phyloP scores from a whole-genome alignment of 768 basidiomycete genomes.

The Boletus insuetus region DNA sequence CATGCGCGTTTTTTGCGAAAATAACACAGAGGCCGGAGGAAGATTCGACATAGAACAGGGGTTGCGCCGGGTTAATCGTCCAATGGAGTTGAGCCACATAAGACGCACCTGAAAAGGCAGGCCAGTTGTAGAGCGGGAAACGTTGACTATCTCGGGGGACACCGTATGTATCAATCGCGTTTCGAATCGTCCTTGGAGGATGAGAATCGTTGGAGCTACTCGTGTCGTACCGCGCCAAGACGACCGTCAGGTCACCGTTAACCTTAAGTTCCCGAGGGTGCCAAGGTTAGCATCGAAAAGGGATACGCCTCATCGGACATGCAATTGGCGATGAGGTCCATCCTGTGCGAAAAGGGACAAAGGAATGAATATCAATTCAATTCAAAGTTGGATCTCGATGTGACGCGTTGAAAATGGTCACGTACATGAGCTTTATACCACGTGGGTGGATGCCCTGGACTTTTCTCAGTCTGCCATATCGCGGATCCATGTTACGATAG shows the following conservation, averaged over 20 bases:
- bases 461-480: conserved; percentile 69
- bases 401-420: conserved; percentile 12
- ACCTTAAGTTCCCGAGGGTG: not conserved
- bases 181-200: conserved; percentile 51
- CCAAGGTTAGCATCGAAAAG: not conserved
- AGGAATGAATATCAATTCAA: not conserved
- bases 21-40: not conserved
- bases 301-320: conserved; percentile 56
- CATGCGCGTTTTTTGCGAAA: conserved; percentile 33
- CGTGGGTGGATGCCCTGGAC: conserved; percentile 50
- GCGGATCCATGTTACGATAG: conserved; percentile 46
- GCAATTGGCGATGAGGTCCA: conserved; percentile 79
- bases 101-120: conserved; percentile 52
- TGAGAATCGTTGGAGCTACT: conserved; percentile 65
- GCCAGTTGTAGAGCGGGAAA: conserved; percentile 71
- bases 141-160: conserved; percentile 44
- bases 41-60: conserved; percentile 1
- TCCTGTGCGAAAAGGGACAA: conserved; percentile 38
- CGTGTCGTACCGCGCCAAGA: conserved; percentile 43
- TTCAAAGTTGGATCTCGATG: conserved; percentile 11
- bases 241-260: not conserved
- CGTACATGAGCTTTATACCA: conserved; percentile 73
- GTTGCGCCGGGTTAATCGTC: not conserved
- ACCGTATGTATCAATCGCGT: conserved; percentile 69
- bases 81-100: conserved; percentile 10